Evolutionary conservation across 495 filamentous ascomycete genomes (phyloP).

Genomic region (Podospora fimiseda): DNA sequence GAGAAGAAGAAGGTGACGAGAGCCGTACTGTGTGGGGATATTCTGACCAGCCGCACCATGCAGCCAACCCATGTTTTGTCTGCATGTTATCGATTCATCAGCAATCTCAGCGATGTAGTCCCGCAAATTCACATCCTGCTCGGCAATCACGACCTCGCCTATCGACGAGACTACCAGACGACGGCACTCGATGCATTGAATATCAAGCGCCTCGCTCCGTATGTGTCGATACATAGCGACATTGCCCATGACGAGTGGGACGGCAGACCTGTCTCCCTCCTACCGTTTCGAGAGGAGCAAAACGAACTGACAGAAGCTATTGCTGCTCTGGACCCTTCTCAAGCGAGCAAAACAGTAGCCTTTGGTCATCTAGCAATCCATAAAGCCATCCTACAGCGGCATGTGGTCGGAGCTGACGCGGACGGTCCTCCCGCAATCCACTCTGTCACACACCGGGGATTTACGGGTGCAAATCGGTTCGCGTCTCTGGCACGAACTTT

Average conservation of each 20-base stretch:
- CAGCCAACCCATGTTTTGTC: slow-evolving; percentile 29
- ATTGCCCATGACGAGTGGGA: slow-evolving; percentile 23
- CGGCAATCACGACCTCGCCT: slow-evolving; percentile 33
- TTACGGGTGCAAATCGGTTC: slow-evolving; percentile 25
- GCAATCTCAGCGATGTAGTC: slow-evolving; percentile 20
- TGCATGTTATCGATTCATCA: slow-evolving; percentile 27
- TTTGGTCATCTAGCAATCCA: slow-evolving; percentile 32
- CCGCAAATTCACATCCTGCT: slow-evolving; percentile 29
- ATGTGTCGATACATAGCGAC: slow-evolving; percentile 21
- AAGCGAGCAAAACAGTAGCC: slow-evolving; percentile 20
- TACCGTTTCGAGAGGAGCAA: slow-evolving; percentile 3
- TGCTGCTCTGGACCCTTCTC: slow-evolving; percentile 12
- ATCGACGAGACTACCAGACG: slow-evolving; percentile 25
- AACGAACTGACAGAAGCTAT: slow-evolving; percentile 15
- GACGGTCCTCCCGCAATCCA: slow-evolving; percentile 2
- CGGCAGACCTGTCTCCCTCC: slow-evolving; percentile 21
- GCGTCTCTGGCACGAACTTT: slow-evolving; percentile 25
- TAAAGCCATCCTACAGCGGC: slow-evolving; percentile 26
- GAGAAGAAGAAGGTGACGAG: slow-evolving; percentile 18
- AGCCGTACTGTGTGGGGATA: slow-evolving; percentile 28
- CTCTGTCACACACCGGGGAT: slow-evolving; percentile 21
- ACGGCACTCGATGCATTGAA: slow-evolving; percentile 28
- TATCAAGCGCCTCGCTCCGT: slow-evolving; percentile 21
- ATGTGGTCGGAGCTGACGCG: slow-evolving; percentile 13
- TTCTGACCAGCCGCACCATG: slow-evolving; percentile 27